A percentile compares a stretch with the other conserved stretches of the same genome.
phyloP scores from a whole-genome alignment of 768 basidiomycete species.

The Boletus edulis region DNA sequence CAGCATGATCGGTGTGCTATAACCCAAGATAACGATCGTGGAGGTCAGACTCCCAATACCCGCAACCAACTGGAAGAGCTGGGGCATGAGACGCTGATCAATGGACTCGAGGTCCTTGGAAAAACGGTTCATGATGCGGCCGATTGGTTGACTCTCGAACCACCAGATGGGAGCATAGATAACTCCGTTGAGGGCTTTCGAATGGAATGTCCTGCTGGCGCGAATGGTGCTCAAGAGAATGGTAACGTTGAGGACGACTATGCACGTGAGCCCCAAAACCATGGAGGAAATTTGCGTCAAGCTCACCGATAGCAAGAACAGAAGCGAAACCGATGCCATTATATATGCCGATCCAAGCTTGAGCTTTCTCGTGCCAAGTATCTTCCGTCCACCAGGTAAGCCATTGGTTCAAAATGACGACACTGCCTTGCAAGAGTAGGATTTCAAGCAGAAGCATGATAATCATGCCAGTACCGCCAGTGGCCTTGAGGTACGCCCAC shows the following conservation, averaged over 20 bases:
- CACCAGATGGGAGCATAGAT: constrained; percentile 28
- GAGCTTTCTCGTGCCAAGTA: constrained; percentile 22
- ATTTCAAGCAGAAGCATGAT: constrained; percentile 19
- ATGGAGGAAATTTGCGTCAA: neutral
- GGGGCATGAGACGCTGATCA: constrained; percentile 36
- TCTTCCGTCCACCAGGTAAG: constrained; percentile 32
- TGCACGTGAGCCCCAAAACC: neutral
- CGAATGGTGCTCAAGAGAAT: constrained; percentile 27
- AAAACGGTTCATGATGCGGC: constrained; percentile 48
- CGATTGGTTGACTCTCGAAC: constrained; percentile 36
- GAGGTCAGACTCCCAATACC: constrained; percentile 25
- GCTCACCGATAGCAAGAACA: constrained; percentile 19
- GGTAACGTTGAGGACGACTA: constrained; percentile 26
- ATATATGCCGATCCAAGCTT: constrained; percentile 29
- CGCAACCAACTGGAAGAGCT: constrained; percentile 26
- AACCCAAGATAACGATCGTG: constrained; percentile 22
- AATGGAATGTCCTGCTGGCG: constrained; percentile 28
- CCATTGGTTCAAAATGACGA: constrained; percentile 28
- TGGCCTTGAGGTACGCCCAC: constrained; percentile 33
- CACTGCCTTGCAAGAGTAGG: constrained; percentile 22
- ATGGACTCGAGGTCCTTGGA: constrained; percentile 41
- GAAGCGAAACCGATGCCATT: constrained; percentile 24
- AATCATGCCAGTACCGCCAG: constrained; percentile 21
- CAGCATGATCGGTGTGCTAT: constrained; percentile 31
- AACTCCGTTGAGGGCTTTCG: constrained; percentile 21